These are phyloP conservation scores for Tuber borchii DNA, from an alignment of 495 filamentous ascomycete species.

Conservation along the genomic window DNA sequence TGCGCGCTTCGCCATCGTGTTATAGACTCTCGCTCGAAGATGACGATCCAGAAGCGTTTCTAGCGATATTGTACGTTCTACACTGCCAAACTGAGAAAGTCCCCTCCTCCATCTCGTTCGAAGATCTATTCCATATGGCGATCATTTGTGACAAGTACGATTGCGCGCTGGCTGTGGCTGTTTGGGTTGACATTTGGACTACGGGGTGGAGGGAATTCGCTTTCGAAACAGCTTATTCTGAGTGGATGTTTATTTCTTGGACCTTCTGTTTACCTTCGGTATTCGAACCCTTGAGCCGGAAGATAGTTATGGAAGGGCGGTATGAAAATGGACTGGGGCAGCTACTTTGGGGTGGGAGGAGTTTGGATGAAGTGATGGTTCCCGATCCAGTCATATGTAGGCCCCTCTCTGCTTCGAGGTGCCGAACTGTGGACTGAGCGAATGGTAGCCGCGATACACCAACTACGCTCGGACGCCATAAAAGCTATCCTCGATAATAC, in stretches of 20 bases:
- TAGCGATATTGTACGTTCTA: slow-evolving; percentile 26
- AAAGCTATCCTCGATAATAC: slow-evolving; percentile 12
- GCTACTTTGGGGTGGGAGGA: slow-evolving; percentile 2
- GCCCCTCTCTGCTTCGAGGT: neutral
- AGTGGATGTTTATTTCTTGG: slow-evolving; percentile 37
- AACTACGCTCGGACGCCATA: slow-evolving; percentile 4
- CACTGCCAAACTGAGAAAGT: slow-evolving; percentile 25
- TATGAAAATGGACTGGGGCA: neutral
- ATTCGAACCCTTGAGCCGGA: slow-evolving; percentile 19
- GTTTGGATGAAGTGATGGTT: slow-evolving; percentile 22
- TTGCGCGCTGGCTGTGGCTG: slow-evolving; percentile 20
- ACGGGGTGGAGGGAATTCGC: slow-evolving; percentile 10
- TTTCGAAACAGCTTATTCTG: slow-evolving; percentile 16
- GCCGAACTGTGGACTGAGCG: neutral
- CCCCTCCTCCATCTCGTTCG: slow-evolving; percentile 20
- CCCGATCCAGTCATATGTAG: slow-evolving; percentile 23
- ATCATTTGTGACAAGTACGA: slow-evolving; percentile 38
- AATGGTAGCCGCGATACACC: neutral
- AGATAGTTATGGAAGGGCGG: slow-evolving; percentile 23
- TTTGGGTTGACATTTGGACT: slow-evolving; percentile 28
- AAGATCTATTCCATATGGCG: slow-evolving; percentile 26
- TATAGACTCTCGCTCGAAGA: slow-evolving; percentile 17
- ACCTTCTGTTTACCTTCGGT: slow-evolving; percentile 20
- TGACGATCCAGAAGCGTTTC: slow-evolving; percentile 30
- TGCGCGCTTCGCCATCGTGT: slow-evolving; percentile 11